phyloP scores from a whole-genome alignment of 441 rosid genomes.

The Melianthus villosus region DNA sequence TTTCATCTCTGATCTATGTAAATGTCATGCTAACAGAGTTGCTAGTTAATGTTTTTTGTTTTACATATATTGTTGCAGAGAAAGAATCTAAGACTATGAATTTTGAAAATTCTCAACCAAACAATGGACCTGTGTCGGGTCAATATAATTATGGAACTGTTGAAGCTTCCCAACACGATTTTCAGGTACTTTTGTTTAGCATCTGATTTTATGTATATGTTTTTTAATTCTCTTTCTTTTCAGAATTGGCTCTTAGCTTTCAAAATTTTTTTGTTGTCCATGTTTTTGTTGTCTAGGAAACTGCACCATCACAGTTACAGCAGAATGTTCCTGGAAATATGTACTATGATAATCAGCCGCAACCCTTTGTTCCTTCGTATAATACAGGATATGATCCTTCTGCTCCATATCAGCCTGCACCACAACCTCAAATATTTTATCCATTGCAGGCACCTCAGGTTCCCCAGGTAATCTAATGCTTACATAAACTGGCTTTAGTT shows the following conservation, averaged over 20 bases:
- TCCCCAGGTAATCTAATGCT: slow-evolving; percentile 33
- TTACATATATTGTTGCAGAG: slow-evolving; percentile 24
- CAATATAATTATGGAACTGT: slow-evolving; percentile 16
- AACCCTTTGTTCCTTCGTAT: slow-evolving; percentile 25
- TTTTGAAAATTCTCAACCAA: slow-evolving; percentile 27
- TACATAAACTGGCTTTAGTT: no score
- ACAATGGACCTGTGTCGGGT: slow-evolving; percentile 15
- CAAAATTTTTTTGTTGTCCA: no score
- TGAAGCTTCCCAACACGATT: slow-evolving; percentile 30
- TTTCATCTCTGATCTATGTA: no score
- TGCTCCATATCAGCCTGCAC: slow-evolving; percentile 34
- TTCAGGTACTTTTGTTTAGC: slow-evolving; percentile 30
- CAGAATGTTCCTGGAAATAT: slow-evolving; percentile 31
- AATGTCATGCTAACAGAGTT: no score
- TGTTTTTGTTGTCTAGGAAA: no score
- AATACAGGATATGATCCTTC: slow-evolving; percentile 34
- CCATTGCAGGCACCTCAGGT: slow-evolving; percentile 40
- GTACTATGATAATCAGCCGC: slow-evolving; percentile 52
- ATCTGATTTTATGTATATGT: neutral
- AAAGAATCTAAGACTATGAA: slow-evolving; percentile 28
- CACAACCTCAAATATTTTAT: slow-evolving; percentile 32
- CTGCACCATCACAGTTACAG: slow-evolving; percentile 24
- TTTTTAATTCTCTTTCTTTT: neutral
- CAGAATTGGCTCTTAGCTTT: no score
- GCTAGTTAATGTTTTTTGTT: slow-evolving; percentile 9